phyloP scores from a whole-genome alignment of 306 rosid genomes.

The Abrus precatorius region DNA sequence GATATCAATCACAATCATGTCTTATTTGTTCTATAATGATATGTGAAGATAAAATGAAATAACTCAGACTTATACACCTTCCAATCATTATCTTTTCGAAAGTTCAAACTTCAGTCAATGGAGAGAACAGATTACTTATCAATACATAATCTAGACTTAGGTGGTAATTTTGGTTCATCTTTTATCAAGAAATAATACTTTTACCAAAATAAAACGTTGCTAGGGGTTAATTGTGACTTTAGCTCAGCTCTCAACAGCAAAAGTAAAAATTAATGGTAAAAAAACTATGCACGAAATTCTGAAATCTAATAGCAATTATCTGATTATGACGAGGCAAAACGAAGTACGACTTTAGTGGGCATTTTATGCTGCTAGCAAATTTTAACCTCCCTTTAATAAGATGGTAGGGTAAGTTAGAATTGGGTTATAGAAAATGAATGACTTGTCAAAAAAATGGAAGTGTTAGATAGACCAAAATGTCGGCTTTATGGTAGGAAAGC shows the following conservation, averaged over 20 bases:
- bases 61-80: too few species aligned
- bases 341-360: not conserved
- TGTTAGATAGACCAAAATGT: slow-evolving; percentile 21
- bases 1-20: too few species aligned
- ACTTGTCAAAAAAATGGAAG: not conserved
- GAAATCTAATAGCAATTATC: not conserved
- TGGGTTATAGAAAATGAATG: not conserved
- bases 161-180: too few species aligned
- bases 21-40: too few species aligned
- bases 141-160: too few species aligned
- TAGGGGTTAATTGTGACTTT: too few species aligned
- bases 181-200: too few species aligned
- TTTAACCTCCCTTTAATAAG: not conserved
- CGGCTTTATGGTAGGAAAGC: slow-evolving; percentile 32
- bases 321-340: not conserved
- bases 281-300: not conserved
- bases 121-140: too few species aligned
- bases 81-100: too few species aligned
- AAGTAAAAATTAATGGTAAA: not conserved
- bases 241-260: not conserved
- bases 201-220: too few species aligned
- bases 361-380: not conserved
- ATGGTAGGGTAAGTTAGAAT: slow-evolving; percentile 1
- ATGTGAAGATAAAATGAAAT: too few species aligned
- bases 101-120: too few species aligned